Conservation (phyloP, 1,139 yeast species). For the Sporopachydermia cereana region DNA sequence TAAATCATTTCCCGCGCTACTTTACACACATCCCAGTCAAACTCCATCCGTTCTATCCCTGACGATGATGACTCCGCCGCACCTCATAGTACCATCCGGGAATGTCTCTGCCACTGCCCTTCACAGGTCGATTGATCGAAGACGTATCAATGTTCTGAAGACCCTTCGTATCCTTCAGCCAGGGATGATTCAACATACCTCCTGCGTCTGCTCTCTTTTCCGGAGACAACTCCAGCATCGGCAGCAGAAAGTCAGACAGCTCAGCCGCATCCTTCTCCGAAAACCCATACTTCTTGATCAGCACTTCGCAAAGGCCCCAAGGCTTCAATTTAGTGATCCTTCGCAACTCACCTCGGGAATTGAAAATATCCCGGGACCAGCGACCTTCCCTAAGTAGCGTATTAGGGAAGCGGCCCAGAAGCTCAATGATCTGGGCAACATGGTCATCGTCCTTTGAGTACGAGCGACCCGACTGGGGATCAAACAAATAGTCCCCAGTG, state of each 20-base stretch:
- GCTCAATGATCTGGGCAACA: constrained; percentile 71
- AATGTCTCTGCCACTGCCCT: constrained; percentile 59
- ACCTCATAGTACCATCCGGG: constrained; percentile 55
- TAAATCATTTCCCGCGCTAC: too few species aligned
- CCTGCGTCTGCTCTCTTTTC: constrained; percentile 69
- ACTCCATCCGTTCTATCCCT: too few species aligned
- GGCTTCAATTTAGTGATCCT: constrained; percentile 54
- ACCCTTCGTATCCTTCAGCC: constrained; percentile 57
- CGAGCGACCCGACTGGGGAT: constrained; percentile 57
- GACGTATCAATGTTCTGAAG: constrained; percentile 34
- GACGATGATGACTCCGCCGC: constrained; percentile 12
- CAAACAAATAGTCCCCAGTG: constrained; percentile 79
- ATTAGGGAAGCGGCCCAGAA: constrained; percentile 50
- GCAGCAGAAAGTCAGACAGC: constrained; percentile 51
- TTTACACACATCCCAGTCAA: too few species aligned
- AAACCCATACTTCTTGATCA: constrained; percentile 63
- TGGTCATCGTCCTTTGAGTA: constrained; percentile 78
- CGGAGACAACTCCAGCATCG: constrained; percentile 67
- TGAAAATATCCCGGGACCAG: constrained; percentile 42
- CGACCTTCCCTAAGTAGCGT: constrained; percentile 41
- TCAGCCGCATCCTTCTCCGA: constrained; percentile 40
- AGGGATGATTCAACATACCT: constrained; percentile 65
- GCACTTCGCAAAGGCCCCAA: constrained; percentile 58
- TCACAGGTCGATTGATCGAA: constrained; percentile 34
- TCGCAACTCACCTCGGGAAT: constrained; percentile 39